Percentiles rank a stretch among this genome's conserved stretches.
Conservation (phyloP, 768 basidiomycete genomes). For the Hebeloma cylindrosporum region DNA sequence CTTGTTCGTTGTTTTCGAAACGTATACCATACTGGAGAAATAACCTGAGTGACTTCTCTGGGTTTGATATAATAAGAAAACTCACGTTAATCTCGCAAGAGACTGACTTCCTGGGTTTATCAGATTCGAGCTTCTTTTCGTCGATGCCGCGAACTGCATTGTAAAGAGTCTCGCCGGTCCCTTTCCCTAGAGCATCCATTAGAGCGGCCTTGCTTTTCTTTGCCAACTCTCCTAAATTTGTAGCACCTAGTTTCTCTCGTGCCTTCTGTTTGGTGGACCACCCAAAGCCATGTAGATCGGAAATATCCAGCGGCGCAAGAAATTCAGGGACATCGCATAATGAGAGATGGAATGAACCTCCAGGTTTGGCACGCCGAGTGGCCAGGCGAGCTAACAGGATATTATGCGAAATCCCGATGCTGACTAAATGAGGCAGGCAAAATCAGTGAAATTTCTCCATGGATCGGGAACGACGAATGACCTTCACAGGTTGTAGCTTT, state of each 20-base stretch:
- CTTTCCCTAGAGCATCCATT: constrained; percentile 73
- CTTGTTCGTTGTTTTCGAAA: constrained; percentile 81
- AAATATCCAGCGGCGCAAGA: constrained; percentile 69
- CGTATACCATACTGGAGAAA: constrained; percentile 85
- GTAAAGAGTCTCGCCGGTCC: constrained; percentile 81
- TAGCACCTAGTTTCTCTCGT: constrained; percentile 71
- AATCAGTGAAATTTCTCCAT: background rate
- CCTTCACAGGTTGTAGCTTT: constrained; percentile 86
- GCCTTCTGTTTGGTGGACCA: constrained; percentile 75
- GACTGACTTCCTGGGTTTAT: constrained; percentile 87
- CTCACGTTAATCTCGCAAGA: constrained; percentile 94
- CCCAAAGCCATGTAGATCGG: constrained; percentile 88
- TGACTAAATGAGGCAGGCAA: constrained; percentile 48
- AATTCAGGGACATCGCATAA: constrained; percentile 50
- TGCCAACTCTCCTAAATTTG: constrained; percentile 66
- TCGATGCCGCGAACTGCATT: constrained; percentile 86
- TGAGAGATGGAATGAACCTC: constrained; percentile 75
- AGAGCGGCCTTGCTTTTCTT: constrained; percentile 64
- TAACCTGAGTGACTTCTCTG: background rate
- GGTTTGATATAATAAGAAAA: constrained; percentile 11
- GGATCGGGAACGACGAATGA: constrained; percentile 27
- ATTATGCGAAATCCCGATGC: constrained; percentile 90
- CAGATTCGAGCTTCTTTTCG: constrained; percentile 72
- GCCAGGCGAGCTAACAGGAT: constrained; percentile 92
- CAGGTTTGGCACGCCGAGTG: constrained; percentile 89